These are phyloP conservation scores for Dactylellina leptospora DNA, from an alignment of 2,329 filamentous ascomycete species.

Conservation along the genomic window DNA sequence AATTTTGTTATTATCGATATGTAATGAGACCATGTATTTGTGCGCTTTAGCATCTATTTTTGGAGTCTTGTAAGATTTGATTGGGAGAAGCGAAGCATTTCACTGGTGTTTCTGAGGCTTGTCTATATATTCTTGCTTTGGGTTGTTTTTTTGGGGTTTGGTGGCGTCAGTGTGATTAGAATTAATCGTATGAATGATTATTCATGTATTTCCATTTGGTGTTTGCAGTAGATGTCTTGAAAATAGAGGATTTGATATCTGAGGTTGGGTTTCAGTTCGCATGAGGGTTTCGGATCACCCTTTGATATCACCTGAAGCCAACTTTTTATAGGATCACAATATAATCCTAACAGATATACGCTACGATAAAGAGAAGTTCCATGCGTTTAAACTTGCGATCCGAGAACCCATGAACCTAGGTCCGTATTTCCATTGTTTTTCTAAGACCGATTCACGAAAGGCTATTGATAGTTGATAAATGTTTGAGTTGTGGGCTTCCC, in stretches of 20 bases:
- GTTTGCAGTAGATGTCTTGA: too few relatives aligned
- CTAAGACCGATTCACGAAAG: not conserved
- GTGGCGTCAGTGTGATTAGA: slow-evolving; percentile 12
- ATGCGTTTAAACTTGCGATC: not conserved
- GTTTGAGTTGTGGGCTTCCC: slow-evolving; percentile 25
- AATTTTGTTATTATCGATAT: slow-evolving; percentile 14
- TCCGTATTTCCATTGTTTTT: not conserved
- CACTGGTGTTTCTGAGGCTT: slow-evolving; percentile 12
- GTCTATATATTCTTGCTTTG: slow-evolving; percentile 7
- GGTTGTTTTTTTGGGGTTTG: slow-evolving; percentile 1
- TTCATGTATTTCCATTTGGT: too few relatives aligned
- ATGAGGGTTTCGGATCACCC: not conserved
- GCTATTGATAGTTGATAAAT: slow-evolving; percentile 30
- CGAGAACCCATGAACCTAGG: not conserved
- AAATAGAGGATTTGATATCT: too few relatives aligned
- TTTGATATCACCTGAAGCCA: not conserved
- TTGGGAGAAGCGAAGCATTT: slow-evolving; percentile 26
- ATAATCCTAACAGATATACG: not conserved
- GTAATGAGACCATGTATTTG: slow-evolving; percentile 8
- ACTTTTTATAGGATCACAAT: not conserved
- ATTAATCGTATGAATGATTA: too few relatives aligned
- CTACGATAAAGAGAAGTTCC: too few relatives aligned
- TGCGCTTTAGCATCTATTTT: slow-evolving; percentile 23
- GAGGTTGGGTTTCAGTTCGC: not conserved
- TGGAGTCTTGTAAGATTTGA: slow-evolving; percentile 6